Evolutionary conservation across 1,284 basidiomycete species (phyloP).

Genomic region (Thelephora terrestris): DNA sequence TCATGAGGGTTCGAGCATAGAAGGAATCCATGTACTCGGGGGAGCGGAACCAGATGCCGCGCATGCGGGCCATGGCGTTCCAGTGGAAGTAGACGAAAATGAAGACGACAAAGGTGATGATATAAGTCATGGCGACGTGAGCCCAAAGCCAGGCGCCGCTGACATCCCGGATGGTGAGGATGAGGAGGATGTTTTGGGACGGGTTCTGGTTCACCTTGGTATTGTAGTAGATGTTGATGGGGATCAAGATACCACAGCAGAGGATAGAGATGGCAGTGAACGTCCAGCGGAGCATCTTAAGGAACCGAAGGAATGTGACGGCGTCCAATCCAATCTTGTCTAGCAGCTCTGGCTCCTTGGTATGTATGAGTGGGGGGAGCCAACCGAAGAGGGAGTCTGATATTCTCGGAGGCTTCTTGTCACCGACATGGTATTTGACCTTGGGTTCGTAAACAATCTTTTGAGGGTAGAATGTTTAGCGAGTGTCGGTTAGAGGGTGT

Average conservation of each 20-base stretch:
- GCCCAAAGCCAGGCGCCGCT: conserved; percentile 57
- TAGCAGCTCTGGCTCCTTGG: conserved; percentile 81
- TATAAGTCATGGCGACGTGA: conserved; percentile 67
- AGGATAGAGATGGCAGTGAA: conserved; percentile 63
- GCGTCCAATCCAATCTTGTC: conserved; percentile 92
- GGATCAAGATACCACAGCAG: conserved; percentile 62
- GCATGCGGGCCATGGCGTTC: conserved; percentile 60
- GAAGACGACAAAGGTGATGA: conserved; percentile 60
- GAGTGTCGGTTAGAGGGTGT: not conserved
- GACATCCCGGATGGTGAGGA: conserved; percentile 75
- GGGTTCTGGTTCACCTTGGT: conserved; percentile 42
- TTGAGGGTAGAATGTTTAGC: not conserved
- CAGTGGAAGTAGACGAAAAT: conserved; percentile 63
- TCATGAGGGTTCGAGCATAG: conserved; percentile 70
- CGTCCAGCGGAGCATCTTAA: conserved; percentile 76
- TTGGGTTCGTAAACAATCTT: conserved; percentile 83
- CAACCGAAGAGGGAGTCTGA: conserved; percentile 79
- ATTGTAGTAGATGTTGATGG: conserved; percentile 71
- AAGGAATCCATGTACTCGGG: conserved; percentile 68
- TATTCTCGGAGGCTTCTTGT: conserved; percentile 74
- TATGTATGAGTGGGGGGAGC: conserved; percentile 78
- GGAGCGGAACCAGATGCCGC: conserved; percentile 65
- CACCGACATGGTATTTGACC: conserved; percentile 77
- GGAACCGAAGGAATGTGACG: conserved; percentile 85
- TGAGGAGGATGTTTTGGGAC: conserved; percentile 54